Evolutionary conservation across 75 land plant genomes (phyloP), one percentile per base, ranked within the genome.

Genomic region (Picea sitchensis): DNA sequence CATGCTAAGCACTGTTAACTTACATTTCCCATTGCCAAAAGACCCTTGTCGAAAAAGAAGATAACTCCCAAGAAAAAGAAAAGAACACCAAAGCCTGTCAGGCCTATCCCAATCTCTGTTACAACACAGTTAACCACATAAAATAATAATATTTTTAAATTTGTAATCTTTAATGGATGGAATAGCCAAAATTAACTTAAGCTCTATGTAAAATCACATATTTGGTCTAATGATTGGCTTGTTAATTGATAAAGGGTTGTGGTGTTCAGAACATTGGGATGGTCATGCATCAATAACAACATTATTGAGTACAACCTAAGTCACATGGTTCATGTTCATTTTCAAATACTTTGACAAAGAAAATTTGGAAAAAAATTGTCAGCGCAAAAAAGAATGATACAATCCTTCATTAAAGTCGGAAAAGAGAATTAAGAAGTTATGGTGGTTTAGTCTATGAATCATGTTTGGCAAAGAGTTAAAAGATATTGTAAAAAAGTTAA

Each of bases 1-100:
- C 38, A 71, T 41, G 21, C 20, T 21, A 41, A 1, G 73, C 73
- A 7, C 7, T 20, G 44, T 41, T 8, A 38, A 80, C 88, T 88
- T 68, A 95, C 96, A 88, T 95, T 95, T 73, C 98, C 98, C 92
- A 95, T 90, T 60, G 96, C 96, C 65, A 95, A 82, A 38, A 95
- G 87, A 21, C 95, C 98, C 78, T 93, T 95, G 86, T 95, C 98
- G 80, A 95, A 95, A 86, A 95, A 93, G 78, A 95, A 88, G 61
- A 95, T 80, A 21, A 93, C 77, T 38, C 98, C 98, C 80, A 95
- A 85, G 60, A 95, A 86, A 30, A 94, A 84, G 87, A 95, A 95
- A 30, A 95, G 84, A 36, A 95, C 82, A 20, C 98, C 98, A 82
- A 95, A 95, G 32, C 94, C 98, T 15, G 93, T 95, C 69, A 95